Evolutionary conservation across 805 yeast species (phyloP).

Genomic region (Komagataella populi): DNA sequence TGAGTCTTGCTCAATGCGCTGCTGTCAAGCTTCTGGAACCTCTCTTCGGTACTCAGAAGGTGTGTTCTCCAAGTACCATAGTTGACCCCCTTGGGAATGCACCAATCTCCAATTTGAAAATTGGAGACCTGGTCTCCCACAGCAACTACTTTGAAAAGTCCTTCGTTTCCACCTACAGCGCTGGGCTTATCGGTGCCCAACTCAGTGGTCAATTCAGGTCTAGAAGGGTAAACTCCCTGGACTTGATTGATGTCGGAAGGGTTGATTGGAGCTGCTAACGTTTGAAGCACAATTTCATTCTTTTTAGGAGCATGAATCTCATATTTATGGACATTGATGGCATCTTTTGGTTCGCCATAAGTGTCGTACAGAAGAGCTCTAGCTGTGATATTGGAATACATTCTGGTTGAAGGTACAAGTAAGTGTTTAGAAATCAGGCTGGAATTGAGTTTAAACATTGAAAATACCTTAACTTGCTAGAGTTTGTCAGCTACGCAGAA

Average conservation of each 20-base stretch:
- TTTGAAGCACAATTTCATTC: conserved; percentile 43
- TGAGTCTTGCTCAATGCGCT: conserved; percentile 36
- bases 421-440: background rate
- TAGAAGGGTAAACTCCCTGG: conserved; percentile 77
- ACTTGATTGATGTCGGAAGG: conserved; percentile 84
- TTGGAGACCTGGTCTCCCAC: conserved; percentile 39
- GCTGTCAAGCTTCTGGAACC: conserved; percentile 46
- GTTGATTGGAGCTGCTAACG: conserved; percentile 75
- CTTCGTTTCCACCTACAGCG: conserved; percentile 92
- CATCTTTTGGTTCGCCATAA: conserved; percentile 56
- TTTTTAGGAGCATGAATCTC: conserved; percentile 31
- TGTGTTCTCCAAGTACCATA: conserved; percentile 94
- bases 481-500: background rate
- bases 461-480: background rate
- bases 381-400: conserved; percentile 21
- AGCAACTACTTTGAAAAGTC: conserved; percentile 72
- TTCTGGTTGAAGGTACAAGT: conserved; percentile 4
- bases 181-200: conserved; percentile 50
- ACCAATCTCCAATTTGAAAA: conserved; percentile 72
- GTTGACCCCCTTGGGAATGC: conserved; percentile 61
- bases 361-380: conserved; percentile 54
- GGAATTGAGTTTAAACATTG: background rate
- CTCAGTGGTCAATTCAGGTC: conserved; percentile 42
- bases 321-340: conserved; percentile 36
- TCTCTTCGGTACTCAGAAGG: conserved; percentile 36